These are phyloP conservation scores for Monilinia aucupariae DNA, from an alignment of 2,329 filamentous ascomycete species.

Conservation along the genomic window DNA sequence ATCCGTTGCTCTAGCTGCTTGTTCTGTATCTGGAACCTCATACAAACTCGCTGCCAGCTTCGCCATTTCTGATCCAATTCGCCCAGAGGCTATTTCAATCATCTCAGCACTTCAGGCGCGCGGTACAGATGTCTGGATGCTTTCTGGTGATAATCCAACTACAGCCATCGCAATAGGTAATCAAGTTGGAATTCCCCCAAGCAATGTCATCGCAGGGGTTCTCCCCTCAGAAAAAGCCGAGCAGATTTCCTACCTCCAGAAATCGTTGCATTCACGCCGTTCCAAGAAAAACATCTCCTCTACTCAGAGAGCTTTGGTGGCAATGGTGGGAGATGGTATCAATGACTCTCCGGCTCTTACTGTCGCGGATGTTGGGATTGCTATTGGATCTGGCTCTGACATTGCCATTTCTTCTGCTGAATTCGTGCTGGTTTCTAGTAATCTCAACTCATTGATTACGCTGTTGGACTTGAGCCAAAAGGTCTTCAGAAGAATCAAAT, in stretches of 20 bases:
- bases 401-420: conserved; percentile 76
- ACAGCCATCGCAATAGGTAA: conserved; percentile 75
- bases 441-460: conserved; percentile 53
- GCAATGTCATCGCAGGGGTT: conserved; percentile 80
- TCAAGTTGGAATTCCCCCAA: conserved; percentile 65
- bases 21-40: background rate
- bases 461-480: conserved; percentile 53
- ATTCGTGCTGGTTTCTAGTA: conserved; percentile 67
- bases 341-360: conserved; percentile 80
- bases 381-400: conserved; percentile 74
- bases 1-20: conserved; percentile 49
- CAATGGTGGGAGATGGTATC: conserved; percentile 82
- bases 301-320: conserved; percentile 52
- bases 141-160: conserved; percentile 83
- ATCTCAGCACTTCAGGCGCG: conserved; percentile 58
- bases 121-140: conserved; percentile 79
- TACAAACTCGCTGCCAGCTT: conserved; percentile 60
- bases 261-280: conserved; percentile 23
- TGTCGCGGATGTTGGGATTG: conserved; percentile 76
- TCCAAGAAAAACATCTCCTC: conserved; percentile 22
- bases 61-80: conserved; percentile 75
- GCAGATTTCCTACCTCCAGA: conserved; percentile 60
- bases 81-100: conserved; percentile 62
- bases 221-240: conserved; percentile 77
- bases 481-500: conserved; percentile 59